Evolutionary conservation across 2,329 filamentous ascomycete genomes (phyloP).

Genomic region (Cladosporium velox): DNA sequence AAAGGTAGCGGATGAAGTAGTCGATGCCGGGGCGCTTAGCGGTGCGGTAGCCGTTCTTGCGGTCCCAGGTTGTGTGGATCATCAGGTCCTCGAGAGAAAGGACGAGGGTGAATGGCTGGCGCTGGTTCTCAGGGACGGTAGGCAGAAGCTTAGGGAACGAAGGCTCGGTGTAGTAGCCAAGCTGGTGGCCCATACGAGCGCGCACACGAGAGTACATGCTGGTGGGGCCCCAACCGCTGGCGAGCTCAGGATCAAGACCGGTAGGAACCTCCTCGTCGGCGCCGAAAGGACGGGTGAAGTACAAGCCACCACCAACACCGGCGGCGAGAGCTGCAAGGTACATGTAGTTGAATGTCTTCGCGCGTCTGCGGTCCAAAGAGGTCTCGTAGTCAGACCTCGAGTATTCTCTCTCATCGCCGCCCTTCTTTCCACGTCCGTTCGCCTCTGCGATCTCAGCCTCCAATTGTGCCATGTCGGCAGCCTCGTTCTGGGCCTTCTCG

Average conservation of each 20-base stretch:
- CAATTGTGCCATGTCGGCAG: slow-evolving; percentile 33
- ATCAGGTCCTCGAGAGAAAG: slow-evolving; percentile 91
- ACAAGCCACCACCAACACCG: slow-evolving; percentile 63
- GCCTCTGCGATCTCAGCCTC: slow-evolving; percentile 33
- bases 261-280: slow-evolving; percentile 71
- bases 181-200: slow-evolving; percentile 71
- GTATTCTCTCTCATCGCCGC: slow-evolving; percentile 61
- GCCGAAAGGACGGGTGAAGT: slow-evolving; percentile 87
- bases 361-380: slow-evolving; percentile 80
- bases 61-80: slow-evolving; percentile 90
- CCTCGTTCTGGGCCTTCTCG: slow-evolving; percentile 27
- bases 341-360: slow-evolving; percentile 72
- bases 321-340: slow-evolving; percentile 63
- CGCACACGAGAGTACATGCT: slow-evolving; percentile 80
- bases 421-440: slow-evolving; percentile 41
- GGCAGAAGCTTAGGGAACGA: slow-evolving; percentile 92
- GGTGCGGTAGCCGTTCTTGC: slow-evolving; percentile 91
- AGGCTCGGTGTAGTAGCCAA: slow-evolving; percentile 94
- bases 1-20: slow-evolving; percentile 95
- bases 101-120: slow-evolving; percentile 88
- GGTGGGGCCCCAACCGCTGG: slow-evolving; percentile 74
- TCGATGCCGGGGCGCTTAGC: slow-evolving; percentile 94
- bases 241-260: slow-evolving; percentile 57
- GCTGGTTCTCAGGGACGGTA: slow-evolving; percentile 73
- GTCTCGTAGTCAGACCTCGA: slow-evolving; percentile 84